Evolutionary conservation across 2,329 filamentous ascomycete species (phyloP).

Genomic region (Botrytis tulipae): DNA sequence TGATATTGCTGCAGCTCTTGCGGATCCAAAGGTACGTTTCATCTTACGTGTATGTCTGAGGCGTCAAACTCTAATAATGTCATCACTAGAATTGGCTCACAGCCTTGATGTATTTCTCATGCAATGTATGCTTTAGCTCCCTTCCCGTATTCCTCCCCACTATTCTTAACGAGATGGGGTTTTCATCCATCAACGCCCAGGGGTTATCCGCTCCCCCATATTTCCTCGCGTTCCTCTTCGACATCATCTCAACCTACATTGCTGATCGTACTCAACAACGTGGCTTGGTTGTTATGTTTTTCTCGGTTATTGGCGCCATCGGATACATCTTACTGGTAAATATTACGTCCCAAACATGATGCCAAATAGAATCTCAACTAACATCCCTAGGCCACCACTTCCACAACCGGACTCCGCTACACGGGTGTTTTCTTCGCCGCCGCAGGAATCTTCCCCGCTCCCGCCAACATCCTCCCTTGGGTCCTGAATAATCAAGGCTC

Average conservation of each 20-base stretch:
- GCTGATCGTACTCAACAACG: conserved; percentile 66
- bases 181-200: conserved; percentile 63
- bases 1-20: conserved; percentile 49
- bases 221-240: conserved; percentile 63
- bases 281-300: conserved; percentile 55
- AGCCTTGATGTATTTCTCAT: conserved; percentile 55
- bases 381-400: conserved; percentile 41
- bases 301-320: conserved; percentile 56
- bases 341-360: background rate
- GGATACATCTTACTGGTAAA: conserved; percentile 64
- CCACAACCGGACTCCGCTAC: conserved; percentile 46
- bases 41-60: background rate
- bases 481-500: conserved; percentile 69
- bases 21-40: conserved; percentile 43
- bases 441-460: conserved; percentile 63
- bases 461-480: conserved; percentile 70
- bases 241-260: conserved; percentile 59
- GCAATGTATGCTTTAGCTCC: conserved; percentile 64
- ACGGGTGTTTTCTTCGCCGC: conserved; percentile 53
- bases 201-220: conserved; percentile 71
- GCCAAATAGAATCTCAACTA: background rate
- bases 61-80: background rate
- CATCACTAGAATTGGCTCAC: conserved; percentile 30
- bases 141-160: conserved; percentile 64
- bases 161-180: conserved; percentile 66